Conservation (phyloP, 495 filamentous ascomycete genomes). For the Clohesyomyces aquaticus region DNA sequence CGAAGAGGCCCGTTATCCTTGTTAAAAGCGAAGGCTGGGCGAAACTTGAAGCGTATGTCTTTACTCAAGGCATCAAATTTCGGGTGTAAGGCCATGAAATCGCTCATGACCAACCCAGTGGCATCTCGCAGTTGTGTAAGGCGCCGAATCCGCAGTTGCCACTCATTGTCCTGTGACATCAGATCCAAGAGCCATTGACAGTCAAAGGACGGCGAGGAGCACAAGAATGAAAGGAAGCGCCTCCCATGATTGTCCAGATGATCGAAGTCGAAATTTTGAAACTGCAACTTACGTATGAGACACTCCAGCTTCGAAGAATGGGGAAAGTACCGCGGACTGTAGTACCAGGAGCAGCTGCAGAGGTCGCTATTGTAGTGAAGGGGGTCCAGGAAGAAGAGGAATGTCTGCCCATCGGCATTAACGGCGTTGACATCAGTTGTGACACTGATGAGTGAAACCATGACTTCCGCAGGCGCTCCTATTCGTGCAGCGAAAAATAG, state of each 20-base stretch:
- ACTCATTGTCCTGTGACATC: neutral
- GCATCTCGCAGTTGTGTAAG: constrained; percentile 7
- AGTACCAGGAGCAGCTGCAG: neutral
- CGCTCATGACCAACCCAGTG: neutral
- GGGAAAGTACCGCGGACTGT: neutral
- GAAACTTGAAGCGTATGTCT: neutral
- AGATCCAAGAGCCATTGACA: constrained; percentile 3
- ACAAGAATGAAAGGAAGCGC: constrained; percentile 14
- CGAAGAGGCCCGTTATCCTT: neutral
- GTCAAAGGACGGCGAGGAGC: constrained; percentile 4
- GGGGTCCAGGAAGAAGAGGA: constrained; percentile 9
- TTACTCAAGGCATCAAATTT: neutral
- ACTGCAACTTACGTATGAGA: constrained; percentile 1
- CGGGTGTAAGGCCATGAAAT: neutral
- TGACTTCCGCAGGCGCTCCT: constrained; percentile 2
- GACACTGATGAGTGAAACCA: neutral
- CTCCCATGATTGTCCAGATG: constrained; percentile 8
- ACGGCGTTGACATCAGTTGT: constrained; percentile 4
- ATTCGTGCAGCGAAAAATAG: constrained; percentile 7
- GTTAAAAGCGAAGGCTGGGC: neutral
- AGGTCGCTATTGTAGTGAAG: neutral
- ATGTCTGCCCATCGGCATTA: constrained; percentile 6
- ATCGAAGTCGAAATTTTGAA: constrained; percentile 9
- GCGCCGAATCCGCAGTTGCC: neutral
- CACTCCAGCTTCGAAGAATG: constrained; percentile 11